Base-by-base conservation (phyloP, 805 yeast species). In the Metahyphopichia silvanorum region DNA sequence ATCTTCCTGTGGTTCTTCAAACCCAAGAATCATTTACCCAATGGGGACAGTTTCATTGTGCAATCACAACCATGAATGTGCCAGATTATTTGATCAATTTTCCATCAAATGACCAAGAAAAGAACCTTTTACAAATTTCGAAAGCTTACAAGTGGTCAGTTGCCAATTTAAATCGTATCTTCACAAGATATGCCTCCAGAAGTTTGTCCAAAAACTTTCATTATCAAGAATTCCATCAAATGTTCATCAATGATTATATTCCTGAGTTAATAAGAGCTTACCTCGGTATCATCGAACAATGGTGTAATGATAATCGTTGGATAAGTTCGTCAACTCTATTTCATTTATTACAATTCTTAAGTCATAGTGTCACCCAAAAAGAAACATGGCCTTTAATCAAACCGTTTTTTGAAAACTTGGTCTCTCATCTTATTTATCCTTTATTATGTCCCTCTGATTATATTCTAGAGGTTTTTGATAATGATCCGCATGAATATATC, bases 401-500 rank as follows among this genome's bases (percentile, higher is more conserved):
- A 47, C 81, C 85, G 1, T 82, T 82, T 53, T 68, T 79, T 31
- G 77, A 77, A 25, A 70, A 75, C 5, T 61, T 91, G 16, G 63
- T 91, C 21, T 63, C 79, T 9, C 87, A 82, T 44, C 77, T 91
- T 34, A 70, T 91, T 7, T 82, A 74, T 57, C 95, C 95, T 2
- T 61, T 83, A 35, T 58, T 91, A 36, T 76, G 88, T 43, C 84
- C 93, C 2, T 69, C 74, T 6, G 80, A 79, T 33, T 78, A 73
- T 5, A 76, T 78, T 13, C 63, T 86, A 35, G 94, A 85, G 43
- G 58, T 76, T 4, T 89, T 85, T 60, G 94, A 87, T 40, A 78
- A 74, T 40, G 96, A 89, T 47, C 96, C 96, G 3, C 82, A 77
- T 35, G 96, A 88, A 53, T 93, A 86, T 54, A 78, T 91, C 34